Base-by-base conservation (phyloP, 2,329 filamentous ascomycete species). In the Colletotrichum musae region DNA sequence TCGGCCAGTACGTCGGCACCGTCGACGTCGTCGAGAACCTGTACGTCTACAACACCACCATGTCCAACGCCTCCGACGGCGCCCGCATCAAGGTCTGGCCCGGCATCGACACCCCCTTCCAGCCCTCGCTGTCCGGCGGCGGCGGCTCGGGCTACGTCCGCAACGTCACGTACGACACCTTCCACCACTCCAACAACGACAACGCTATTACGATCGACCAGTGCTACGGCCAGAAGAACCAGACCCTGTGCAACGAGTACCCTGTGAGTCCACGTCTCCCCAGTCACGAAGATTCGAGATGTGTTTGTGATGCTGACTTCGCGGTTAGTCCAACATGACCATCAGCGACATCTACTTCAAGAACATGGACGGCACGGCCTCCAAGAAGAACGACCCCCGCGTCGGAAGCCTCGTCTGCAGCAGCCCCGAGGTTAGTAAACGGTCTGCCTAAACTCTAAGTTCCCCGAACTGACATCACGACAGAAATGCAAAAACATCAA, bases 61-160 rank as follows among this genome's bases (percentile, higher is more conserved):
- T 90, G 85, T 82, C 83, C 61, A 89, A 91, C 73, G 86, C 88
- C 2, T 82, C 87, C 61, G 88, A 92, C 72, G 91, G 89, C 36
- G 91, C 91, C 0, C 88, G 91, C 68, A 93, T 94, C 81, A 93
- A 93, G 79, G 91, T 93, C 64, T 93, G 91, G 91, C 90, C 91
- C 0, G 89, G 89, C 2, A 68, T 71, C 48, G 51, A 70, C 43
- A 68, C 70, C 41, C 74, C 6, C 18, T 87, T 85, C 18, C 87
- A 90, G 64, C 84, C 92, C 10, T 54, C 58, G 16, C 64, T 70
- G 0, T 87, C 89, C 73, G 91, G 91, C 6, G 90, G 91, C n/a
- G 91, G 90, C 18, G 90, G 90, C 18, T 63, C 70, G 0, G 68
- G 91, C 28, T 81, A 82, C 47, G 91, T 93, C 54, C 84, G 83